These are phyloP conservation scores for Scedosporium aurantiacum DNA, from an alignment of 2,329 filamentous ascomycete species.

Conservation along the genomic window DNA sequence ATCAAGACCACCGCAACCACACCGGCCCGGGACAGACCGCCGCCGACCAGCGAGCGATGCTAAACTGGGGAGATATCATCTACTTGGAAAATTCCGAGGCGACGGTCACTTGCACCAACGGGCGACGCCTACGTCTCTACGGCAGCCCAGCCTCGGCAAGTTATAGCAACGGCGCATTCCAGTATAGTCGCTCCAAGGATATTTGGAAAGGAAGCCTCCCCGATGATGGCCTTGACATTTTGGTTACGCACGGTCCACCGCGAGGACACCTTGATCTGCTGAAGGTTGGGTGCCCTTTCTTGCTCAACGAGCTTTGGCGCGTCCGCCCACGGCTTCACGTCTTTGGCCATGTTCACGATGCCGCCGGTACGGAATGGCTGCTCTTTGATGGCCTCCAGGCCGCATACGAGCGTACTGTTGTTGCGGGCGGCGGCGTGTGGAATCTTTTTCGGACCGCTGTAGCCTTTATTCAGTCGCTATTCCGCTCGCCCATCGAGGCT, in stretches of 20 bases:
- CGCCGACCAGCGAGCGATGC: slow-evolving; percentile 9
- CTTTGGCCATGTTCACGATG: slow-evolving; percentile 77
- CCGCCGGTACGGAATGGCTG: slow-evolving; percentile 55
- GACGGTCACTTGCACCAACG: slow-evolving; percentile 48
- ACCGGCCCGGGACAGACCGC: slow-evolving; percentile 9
- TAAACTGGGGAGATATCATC: slow-evolving; percentile 53
- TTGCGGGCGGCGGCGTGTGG: neutral
- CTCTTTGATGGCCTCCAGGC: slow-evolving; percentile 67
- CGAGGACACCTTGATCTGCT: slow-evolving; percentile 55
- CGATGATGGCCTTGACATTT: slow-evolving; percentile 54
- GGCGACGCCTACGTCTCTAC: slow-evolving; percentile 58
- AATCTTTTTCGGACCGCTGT: slow-evolving; percentile 1
- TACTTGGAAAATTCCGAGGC: slow-evolving; percentile 60
- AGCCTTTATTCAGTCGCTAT: neutral
- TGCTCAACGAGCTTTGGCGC: slow-evolving; percentile 63
- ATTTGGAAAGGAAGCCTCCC: slow-evolving; percentile 67
- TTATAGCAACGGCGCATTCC: slow-evolving; percentile 61
- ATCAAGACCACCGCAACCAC: slow-evolving; percentile 17
- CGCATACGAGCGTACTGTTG: slow-evolving; percentile 45
- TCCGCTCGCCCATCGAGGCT: neutral
- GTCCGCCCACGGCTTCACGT: slow-evolving; percentile 66
- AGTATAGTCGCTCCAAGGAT: slow-evolving; percentile 20
- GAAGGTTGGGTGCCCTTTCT: slow-evolving; percentile 55
- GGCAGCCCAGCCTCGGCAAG: slow-evolving; percentile 71
- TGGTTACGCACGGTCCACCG: slow-evolving; percentile 74